phyloP scores from a whole-genome alignment of 805 yeast genomes.

The Kluyveromyces siamensis region DNA sequence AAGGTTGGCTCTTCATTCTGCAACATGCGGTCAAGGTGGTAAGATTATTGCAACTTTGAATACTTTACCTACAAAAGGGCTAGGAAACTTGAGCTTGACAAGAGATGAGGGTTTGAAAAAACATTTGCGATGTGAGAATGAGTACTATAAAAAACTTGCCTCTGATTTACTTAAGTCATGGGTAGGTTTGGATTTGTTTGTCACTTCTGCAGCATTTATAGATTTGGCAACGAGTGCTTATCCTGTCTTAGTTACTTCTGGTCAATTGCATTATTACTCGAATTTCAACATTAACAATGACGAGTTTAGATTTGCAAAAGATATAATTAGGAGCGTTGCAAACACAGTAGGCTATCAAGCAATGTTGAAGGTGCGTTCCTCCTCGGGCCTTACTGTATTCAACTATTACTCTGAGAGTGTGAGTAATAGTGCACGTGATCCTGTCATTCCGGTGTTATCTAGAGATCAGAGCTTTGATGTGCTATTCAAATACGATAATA shows the following conservation, averaged over 20 bases:
- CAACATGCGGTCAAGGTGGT: slow-evolving; percentile 61
- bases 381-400: slow-evolving; percentile 75
- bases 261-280: slow-evolving; percentile 54
- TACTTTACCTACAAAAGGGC: slow-evolving; percentile 70
- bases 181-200: slow-evolving; percentile 71
- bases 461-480: slow-evolving; percentile 61
- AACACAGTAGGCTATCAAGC: slow-evolving; percentile 66
- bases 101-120: slow-evolving; percentile 38
- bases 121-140: slow-evolving; percentile 49
- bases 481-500: slow-evolving; percentile 68
- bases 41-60: slow-evolving; percentile 64
- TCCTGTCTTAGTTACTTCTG: slow-evolving; percentile 62
- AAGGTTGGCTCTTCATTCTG: slow-evolving; percentile 43
- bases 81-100: slow-evolving; percentile 51
- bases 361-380: slow-evolving; percentile 74
- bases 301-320: slow-evolving; percentile 53
- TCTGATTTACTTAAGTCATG: slow-evolving; percentile 45
- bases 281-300: slow-evolving; percentile 62
- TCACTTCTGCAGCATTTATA: slow-evolving; percentile 52
- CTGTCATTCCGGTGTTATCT: slow-evolving; percentile 56
- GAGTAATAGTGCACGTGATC: slow-evolving; percentile 42
- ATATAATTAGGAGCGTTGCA: slow-evolving; percentile 43
- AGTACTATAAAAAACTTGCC: slow-evolving; percentile 52
- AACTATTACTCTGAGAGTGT: slow-evolving; percentile 60
- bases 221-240: slow-evolving; percentile 70